Base-by-base conservation (phyloP, 495 filamentous ascomycete species). In the Podospora comata region DNA sequence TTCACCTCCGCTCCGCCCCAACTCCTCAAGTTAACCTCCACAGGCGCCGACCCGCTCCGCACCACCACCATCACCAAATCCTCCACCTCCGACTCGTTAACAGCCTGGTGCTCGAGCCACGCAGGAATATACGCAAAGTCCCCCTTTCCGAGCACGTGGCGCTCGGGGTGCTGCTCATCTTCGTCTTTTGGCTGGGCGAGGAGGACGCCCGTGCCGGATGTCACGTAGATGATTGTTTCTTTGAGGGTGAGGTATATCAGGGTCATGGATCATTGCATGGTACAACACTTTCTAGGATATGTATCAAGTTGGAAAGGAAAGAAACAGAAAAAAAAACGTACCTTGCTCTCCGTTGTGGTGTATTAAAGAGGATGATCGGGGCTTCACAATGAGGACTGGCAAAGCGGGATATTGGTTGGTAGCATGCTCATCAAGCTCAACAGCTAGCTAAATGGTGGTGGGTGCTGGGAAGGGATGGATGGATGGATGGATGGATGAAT, bases 91-190 rank as follows among this genome's bases (percentile, higher is more conserved):
- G 81, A 80, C 27, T 90, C 85, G 73, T 91, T 90, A n/a, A 89
- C 76, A 72, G 84, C 83, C 71, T 90, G 88, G 74, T 91, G 87
- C 72, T 90, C 87, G 0, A 84, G 85, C 78, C 81, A 89, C 0
- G 88, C 82, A 0, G 88, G 88, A 28, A 91, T 83, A 60, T 88
- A 79, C 2, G 87, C 88, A 72, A 88, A 90, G 72, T 90, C 88
- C 0, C 89, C 89, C 2, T 83, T 80, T 0, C 73, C 77, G 4
- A 91, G 79, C 9, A 81, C 78, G 65, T 87, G 81, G 26, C 84
- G 82, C 65, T 81, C 84, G 1, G 79, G 76, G 39, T 48, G 6
- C 4, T 4, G 28, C 11, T 71, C 69, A 32, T 77, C 78, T 62
- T 81, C 77, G 62, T 78, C 77, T 30, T 77, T 77, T 1, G 80